These are phyloP conservation scores for Herpetospermum pedunculosum DNA, from an alignment of 306 rosid species.

Conservation along the genomic window DNA sequence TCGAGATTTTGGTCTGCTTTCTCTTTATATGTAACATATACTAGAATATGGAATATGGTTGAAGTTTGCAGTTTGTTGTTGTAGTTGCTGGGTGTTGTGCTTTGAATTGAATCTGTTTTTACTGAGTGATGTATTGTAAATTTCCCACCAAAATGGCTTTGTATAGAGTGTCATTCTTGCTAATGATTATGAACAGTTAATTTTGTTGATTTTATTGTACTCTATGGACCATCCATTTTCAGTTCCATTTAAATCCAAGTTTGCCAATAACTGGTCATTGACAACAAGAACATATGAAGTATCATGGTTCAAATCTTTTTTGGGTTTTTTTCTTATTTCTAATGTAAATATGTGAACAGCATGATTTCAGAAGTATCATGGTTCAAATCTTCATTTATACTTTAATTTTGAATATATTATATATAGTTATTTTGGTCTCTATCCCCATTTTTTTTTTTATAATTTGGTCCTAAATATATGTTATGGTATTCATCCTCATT, in stretches of 20 bases:
- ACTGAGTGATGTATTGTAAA: conserved; percentile 4
- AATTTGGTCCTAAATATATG: too few species aligned
- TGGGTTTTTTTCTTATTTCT: not conserved
- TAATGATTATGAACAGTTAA: not conserved
- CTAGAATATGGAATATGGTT: too few species aligned
- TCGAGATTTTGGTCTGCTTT: too few species aligned
- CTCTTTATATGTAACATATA: too few species aligned
- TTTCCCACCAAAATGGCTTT: conserved; percentile 8
- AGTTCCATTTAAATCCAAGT: not conserved
- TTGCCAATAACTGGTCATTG: not conserved
- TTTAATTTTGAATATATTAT: too few species aligned
- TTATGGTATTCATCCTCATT: too few species aligned
- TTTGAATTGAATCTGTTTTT: not conserved
- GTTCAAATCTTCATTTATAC: not conserved
- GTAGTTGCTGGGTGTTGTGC: not conserved
- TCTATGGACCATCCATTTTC: not conserved
- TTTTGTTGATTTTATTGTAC: not conserved
- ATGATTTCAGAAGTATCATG: not conserved
- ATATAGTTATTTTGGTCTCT: not conserved
- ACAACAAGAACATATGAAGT: not conserved
- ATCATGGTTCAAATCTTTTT: too few species aligned
- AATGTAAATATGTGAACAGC: not conserved
- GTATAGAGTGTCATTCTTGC: not conserved
- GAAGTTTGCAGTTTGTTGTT: not conserved
- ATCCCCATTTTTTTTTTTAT: too few species aligned